Conservation (phyloP, 2,329 filamentous ascomycete genomes). For the Fusarium sp. region DNA sequence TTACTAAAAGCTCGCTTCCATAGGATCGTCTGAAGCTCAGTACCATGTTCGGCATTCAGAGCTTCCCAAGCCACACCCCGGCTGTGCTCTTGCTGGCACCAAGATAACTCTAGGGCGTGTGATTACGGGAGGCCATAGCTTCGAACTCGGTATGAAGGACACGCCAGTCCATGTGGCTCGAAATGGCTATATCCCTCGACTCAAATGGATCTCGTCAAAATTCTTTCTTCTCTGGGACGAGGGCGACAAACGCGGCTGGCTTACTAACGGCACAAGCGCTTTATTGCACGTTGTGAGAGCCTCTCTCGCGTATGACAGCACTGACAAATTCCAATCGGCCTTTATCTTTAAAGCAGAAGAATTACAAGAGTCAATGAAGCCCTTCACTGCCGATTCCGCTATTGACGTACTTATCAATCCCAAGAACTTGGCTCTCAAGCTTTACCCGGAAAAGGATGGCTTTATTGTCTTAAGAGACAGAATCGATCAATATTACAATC, state of each 20-base stretch:
- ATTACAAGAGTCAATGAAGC: not conserved
- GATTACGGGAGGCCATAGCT: not conserved
- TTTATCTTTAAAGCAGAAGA: not conserved
- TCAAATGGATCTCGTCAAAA: not conserved
- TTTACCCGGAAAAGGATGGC: not conserved
- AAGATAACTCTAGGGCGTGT: not conserved
- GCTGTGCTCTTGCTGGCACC: not conserved
- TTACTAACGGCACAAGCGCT: not conserved
- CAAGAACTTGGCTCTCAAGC: not conserved
- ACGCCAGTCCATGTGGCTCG: rapidly evolving
- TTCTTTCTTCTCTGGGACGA: not conserved
- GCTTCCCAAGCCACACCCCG: not conserved
- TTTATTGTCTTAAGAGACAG: not conserved
- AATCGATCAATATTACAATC: not conserved
- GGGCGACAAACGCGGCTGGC: not conserved
- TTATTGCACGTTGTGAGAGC: not conserved
- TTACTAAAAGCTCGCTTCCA: rapidly evolving
- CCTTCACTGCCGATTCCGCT: rapidly evolving
- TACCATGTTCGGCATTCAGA: not conserved
- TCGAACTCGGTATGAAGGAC: not conserved
- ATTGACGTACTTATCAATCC: not conserved
- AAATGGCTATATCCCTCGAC: not conserved
- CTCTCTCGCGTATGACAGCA: not conserved
- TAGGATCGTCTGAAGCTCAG: not conserved
- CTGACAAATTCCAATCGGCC: not conserved